Evolutionary conservation across 2,329 filamentous ascomycete genomes (phyloP).

Genomic region (Bipolaris gigantea): DNA sequence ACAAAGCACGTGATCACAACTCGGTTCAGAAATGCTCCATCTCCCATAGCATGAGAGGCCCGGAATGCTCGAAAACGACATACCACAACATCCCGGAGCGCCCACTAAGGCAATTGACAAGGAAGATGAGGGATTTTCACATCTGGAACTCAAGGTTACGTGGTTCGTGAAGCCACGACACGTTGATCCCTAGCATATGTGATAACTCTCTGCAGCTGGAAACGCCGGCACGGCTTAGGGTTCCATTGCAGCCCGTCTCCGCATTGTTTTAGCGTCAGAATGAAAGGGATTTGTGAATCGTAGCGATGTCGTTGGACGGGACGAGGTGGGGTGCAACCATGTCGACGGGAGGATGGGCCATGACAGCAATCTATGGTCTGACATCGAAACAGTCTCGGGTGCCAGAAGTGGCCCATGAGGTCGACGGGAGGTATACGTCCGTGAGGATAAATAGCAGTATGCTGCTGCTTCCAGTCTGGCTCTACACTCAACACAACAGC

Average conservation of each 20-base stretch:
- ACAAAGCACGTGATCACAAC: slow-evolving; percentile 41
- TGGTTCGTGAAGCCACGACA: slow-evolving; percentile 51
- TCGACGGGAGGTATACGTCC: slow-evolving; percentile 27
- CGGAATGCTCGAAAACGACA: slow-evolving; percentile 33
- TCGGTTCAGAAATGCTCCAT: slow-evolving; percentile 44
- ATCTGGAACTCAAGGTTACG: slow-evolving; percentile 46
- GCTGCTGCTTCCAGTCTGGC: slow-evolving; percentile 25
- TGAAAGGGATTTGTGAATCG: slow-evolving; percentile 49
- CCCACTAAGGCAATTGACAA: slow-evolving; percentile 42
- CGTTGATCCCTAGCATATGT: slow-evolving; percentile 46
- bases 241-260: slow-evolving; percentile 50
- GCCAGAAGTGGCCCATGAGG: slow-evolving; percentile 28
- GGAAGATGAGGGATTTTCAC: slow-evolving; percentile 46
- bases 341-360: slow-evolving; percentile 44
- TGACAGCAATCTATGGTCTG: slow-evolving; percentile 42
- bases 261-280: slow-evolving; percentile 49
- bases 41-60: slow-evolving; percentile 37
- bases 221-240: slow-evolving; percentile 48
- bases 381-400: slow-evolving; percentile 36
- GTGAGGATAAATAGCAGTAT: slow-evolving; percentile 48
- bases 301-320: slow-evolving; percentile 50
- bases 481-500: slow-evolving; percentile 32
- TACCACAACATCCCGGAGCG: slow-evolving; percentile 23
- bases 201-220: slow-evolving; percentile 49
- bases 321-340: slow-evolving; percentile 47